Base-by-base conservation (phyloP, 2,329 filamentous ascomycete species). In the Colletotrichum sp. region DNA sequence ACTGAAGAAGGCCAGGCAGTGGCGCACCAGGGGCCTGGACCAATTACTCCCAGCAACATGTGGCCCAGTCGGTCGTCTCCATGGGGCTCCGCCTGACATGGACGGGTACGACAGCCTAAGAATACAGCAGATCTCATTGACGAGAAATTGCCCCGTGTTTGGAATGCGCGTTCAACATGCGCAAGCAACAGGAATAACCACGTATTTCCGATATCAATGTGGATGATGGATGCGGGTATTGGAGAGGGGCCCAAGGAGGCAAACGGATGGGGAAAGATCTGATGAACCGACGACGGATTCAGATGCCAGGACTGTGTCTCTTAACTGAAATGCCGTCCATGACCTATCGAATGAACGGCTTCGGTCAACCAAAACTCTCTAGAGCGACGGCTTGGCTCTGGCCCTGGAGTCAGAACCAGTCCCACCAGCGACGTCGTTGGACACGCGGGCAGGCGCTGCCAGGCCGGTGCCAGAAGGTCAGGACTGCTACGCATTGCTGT, bases 181-280 rank as follows among this genome's bases (percentile, higher is more conserved):
- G 44, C 32, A 57, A 57, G 64, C 28, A 59, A 65, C 16, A 34
- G 55, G 28, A 68, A 72, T 28, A 12, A 55, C 63, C 22, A 68
- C 52, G 63, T 73, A 63, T 73, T 75, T 64, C 63, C 63, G 57
- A 63, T 9, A 39, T 19, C 52, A 44, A 36, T 22, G 69, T 55
- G 63, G 69, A 66, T 32, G 55, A 39, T 39, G 30, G 36, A 55
- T 59, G 64, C 73, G 64, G 73, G 64, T 60, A 64, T 48, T 25
- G 55, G 30, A 64, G 64, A 75, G 64, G 34, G 70, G 63, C 30
- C 15, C 16, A 39, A 63, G 55, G 30, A 72, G 57, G 48, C 59
- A 72, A 73, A 65, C 70, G 64, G 70, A 75, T 75, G 73, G 73
- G 59, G 64, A 66, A 68, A 75, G 70, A 69, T 72, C 64, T 74